A percentile compares a stretch with the other conserved stretches of the same genome.
phyloP scores from a whole-genome alignment of 1,284 basidiomycete species.

The Pascua guehoae region DNA sequence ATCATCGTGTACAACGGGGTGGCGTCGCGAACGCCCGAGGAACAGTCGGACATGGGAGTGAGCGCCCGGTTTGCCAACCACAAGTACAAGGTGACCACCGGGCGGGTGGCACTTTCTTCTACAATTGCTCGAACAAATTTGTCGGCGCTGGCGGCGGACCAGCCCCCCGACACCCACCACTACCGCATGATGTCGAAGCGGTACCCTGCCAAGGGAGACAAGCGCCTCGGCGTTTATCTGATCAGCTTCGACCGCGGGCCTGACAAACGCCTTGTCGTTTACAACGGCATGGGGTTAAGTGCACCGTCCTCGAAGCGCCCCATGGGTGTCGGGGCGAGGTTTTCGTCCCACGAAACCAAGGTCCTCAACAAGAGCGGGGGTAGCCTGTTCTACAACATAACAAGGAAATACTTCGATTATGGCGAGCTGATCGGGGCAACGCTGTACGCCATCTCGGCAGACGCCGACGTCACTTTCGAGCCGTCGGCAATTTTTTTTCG shows the following conservation, averaged over 20 bases:
- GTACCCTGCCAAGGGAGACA: no score
- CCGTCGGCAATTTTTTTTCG: neutral
- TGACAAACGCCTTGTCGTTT: neutral
- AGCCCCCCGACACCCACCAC: no score
- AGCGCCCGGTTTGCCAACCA: neutral
- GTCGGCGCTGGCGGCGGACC: no score
- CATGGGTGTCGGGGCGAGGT: neutral
- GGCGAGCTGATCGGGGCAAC: neutral
- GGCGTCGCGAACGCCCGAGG: neutral
- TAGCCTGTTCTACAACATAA: neutral
- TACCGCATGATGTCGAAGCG: no score
- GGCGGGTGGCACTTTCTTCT: neutral
- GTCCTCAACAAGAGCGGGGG: neutral
- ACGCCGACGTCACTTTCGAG: neutral
- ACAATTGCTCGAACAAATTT: no score
- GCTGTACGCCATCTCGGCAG: no score
- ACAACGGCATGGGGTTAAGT: neutral
- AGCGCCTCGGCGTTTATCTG: no score
- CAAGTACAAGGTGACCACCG: neutral
- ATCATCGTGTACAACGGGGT: neutral
- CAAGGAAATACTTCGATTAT: neutral
- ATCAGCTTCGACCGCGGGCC: neutral
- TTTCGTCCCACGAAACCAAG: neutral
- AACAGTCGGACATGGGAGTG: neutral
- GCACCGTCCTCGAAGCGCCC: neutral